Base-by-base conservation (phyloP, 2,329 filamentous ascomycete genomes). In the Fonsecaea pedrosoi region DNA sequence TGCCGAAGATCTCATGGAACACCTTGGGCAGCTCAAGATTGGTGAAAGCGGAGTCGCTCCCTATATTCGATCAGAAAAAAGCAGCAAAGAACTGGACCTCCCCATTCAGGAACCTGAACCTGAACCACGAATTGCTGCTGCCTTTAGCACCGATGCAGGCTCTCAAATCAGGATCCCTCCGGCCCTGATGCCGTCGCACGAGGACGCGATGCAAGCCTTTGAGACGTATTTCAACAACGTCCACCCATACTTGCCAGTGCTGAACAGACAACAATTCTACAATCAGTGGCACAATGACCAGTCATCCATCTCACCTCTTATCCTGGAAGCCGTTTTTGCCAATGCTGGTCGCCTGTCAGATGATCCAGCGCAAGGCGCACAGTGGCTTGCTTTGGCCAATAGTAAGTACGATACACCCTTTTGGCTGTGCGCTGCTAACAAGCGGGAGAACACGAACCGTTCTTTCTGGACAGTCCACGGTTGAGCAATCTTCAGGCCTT, bases 401-500 rank as follows among this genome's bases (percentile, higher is more conserved):
- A 90, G 92, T 95, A 82, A 81, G 86, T 82, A 32, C 18, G 25
- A 38, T 25, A 6, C 34, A 45, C 42, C 32, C 9, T 63, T 34
- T 34, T n/a, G 13, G 21, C 61, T 54, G 37, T 65, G 65, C 38
- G 25, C 38, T 34, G 21, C 68, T 73, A 53, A 71, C 78, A 80
- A 56, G 48, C 1, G 58, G 32, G 67, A 95, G 92, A 91, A 76
- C 94, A 98, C 75, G 91, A 94, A 71, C 90, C 96, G 77, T 92
- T 91, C 58, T 98, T 97, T 77, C 94, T 96, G 86, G 94, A 97
- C 74, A 88, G 94, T 30, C 93, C 94, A 1, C 86, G 94, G 58
- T 76, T 98, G 55, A 97, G 92, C 78, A 98, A 95, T 0, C 88
- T 98, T 9, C 94, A 98, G 79, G 94, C 93, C 2, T 83, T 97